These are phyloP conservation scores for Babesia gibsoni DNA, from an alignment of 169 alveolate species.

Conservation along the genomic window DNA sequence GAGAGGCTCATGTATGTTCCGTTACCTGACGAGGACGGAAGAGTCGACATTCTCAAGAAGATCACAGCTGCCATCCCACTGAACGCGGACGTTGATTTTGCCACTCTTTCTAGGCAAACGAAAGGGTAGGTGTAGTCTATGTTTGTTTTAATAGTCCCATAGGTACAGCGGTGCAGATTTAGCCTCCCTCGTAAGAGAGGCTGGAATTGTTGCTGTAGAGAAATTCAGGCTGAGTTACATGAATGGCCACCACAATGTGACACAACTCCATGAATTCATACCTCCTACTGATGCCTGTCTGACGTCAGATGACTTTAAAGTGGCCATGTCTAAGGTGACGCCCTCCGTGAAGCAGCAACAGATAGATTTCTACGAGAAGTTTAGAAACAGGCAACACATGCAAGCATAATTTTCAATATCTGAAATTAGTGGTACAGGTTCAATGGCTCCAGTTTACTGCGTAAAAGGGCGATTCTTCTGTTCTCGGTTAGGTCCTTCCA, in stretches of 20 bases:
- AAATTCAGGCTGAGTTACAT: constrained; percentile 18
- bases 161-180: constrained; percentile 95
- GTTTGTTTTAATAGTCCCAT: neutral
- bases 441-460: neutral
- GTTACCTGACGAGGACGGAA: constrained; percentile 91
- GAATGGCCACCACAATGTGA: neutral
- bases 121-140: constrained; percentile 70
- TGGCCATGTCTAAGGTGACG: constrained; percentile 47
- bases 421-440: neutral
- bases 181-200: constrained; percentile 90
- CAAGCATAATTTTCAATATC: neutral
- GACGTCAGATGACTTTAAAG: constrained; percentile 20
- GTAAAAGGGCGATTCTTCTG: constrained; percentile 1
- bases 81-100: constrained; percentile 75
- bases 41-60: constrained; percentile 86
- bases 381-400: constrained; percentile 5
- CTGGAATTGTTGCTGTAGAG: constrained; percentile 84
- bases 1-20: constrained; percentile 91
- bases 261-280: neutral
- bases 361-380: constrained; percentile 56
- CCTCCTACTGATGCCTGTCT: constrained; percentile 47
- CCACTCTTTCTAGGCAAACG: constrained; percentile 75
- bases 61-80: constrained; percentile 85
- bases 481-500: constrained; percentile 4
- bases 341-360: constrained; percentile 66